These are phyloP conservation scores for Coemansia sp. DNA, from an alignment of 192 early-diverging fungal species.

Conservation along the genomic window DNA sequence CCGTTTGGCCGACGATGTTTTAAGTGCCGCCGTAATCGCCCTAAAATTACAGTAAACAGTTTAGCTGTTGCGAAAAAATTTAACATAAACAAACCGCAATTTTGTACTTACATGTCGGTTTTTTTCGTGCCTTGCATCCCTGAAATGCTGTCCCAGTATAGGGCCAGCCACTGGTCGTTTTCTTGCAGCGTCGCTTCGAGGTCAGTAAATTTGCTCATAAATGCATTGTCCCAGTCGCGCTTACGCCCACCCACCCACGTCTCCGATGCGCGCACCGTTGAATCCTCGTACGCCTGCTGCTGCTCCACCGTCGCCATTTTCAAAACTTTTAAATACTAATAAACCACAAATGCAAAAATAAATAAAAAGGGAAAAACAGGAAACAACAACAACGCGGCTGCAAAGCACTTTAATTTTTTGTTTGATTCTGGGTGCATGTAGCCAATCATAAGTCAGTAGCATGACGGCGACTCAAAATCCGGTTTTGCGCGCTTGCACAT, in stretches of 20 bases:
- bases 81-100: too few relatives aligned
- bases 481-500: too few relatives aligned
- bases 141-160: conserved; percentile 45
- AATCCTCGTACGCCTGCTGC: conserved; percentile 8
- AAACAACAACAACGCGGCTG: not conserved
- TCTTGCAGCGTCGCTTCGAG: conserved; percentile 51
- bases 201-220: conserved; percentile 43
- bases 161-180: conserved; percentile 50
- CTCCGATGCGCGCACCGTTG: conserved; percentile 23
- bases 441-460: conserved; percentile 10
- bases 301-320: conserved; percentile 19
- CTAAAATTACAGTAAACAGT: conserved; percentile 9
- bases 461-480: too few relatives aligned
- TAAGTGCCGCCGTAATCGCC: conserved; percentile 45
- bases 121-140: conserved; percentile 36
- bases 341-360: conserved; percentile 9
- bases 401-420: not conserved
- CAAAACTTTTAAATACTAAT: not conserved
- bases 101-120: conserved; percentile 30
- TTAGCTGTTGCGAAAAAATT: too few relatives aligned
- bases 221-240: conserved; percentile 55
- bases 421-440: not conserved
- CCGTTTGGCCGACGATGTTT: conserved; percentile 47
- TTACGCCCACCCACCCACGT: conserved; percentile 44
- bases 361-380: conserved; percentile 4